Evolutionary conservation across 257 asterid species (phyloP), one percentile per base, ranked within the genome.

Genomic region (Cinchona pubescens): DNA sequence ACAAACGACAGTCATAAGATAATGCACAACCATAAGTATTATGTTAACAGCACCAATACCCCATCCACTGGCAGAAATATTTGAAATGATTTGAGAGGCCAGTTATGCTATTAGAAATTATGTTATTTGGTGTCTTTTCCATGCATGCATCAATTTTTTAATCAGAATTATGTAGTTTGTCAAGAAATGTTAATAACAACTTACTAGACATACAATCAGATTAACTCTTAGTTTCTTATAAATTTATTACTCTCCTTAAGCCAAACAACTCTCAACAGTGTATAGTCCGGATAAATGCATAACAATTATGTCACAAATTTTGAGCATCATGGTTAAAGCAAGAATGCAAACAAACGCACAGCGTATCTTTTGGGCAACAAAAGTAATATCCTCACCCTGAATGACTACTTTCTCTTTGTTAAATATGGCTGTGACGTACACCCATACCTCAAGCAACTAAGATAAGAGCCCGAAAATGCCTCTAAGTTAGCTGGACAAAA

Each of bases 1-100:
- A 30, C 23, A 71, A 42, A 38, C 19, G n/a, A 21, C 49, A 77
- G 81, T 45, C 42, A n/a, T 45, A 23, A 68, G 61, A 67, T 30
- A 32, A 29, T 29, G 38, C 55, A 70, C 51, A 21, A n/a, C 34
- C 32, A 21, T 23, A 32, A 30, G 45, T 19, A 51, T 19, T 12
- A 12, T 35, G 7, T 69, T 45, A n/a, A n/a, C n/a, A n/a, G n/a
- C 37, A 32, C 21, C 23, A 0, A 32, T 27, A 32, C 13, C 29
- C 64, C 16, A 70, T 11, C 29, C 32, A 3, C 49, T 49, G 45
- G 38, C 25, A 70, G 51, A 18, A 55, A 72, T 40, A 68, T 72
- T 21, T 15, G 73, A 55, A 63, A 34, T 35, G 55, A 66, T 71
- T 62, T 58, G 38, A 46, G 11, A 34, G 65, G 40, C 34, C 43